phyloP scores from a whole-genome alignment of 768 basidiomycete species.

The Xerocomellus chrysenteron region DNA sequence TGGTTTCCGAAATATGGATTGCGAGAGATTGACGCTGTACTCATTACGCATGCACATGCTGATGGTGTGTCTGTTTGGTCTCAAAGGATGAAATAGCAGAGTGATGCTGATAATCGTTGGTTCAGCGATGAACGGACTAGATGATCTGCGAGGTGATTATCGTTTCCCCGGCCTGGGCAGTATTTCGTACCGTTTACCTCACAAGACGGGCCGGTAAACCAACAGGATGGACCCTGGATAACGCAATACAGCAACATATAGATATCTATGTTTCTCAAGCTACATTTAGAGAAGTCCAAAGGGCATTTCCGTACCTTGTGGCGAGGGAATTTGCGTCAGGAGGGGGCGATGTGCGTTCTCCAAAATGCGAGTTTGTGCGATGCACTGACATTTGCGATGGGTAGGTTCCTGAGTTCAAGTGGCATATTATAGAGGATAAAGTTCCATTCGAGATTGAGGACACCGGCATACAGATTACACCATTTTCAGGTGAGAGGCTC shows the following conservation, averaged over 20 bases:
- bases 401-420: conserved; percentile 79
- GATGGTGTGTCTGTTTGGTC: conserved; percentile 48
- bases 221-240: conserved; percentile 70
- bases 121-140: conserved; percentile 85
- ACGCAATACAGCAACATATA: conserved; percentile 66
- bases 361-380: neutral
- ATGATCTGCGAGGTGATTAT: conserved; percentile 75
- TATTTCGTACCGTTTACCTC: conserved; percentile 2
- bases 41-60: conserved; percentile 88
- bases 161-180: neutral
- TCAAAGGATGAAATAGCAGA: neutral
- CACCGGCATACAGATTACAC: conserved; percentile 61
- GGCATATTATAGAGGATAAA: conserved; percentile 75
- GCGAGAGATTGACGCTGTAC: conserved; percentile 66
- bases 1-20: conserved; percentile 74
- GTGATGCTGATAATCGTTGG: conserved; percentile 4
- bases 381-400: conserved; percentile 3
- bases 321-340: conserved; percentile 75
- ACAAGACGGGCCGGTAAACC: neutral
- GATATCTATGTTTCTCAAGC: conserved; percentile 69
- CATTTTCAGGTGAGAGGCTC: conserved; percentile 55
- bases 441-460: conserved; percentile 65
- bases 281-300: conserved; percentile 65
- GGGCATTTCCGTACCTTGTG: conserved; percentile 81
- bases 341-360: conserved; percentile 62